These are phyloP conservation scores for Mucor lusitanicus DNA, from an alignment of 371 early-diverging fungal genomes.

Conservation along the genomic window DNA sequence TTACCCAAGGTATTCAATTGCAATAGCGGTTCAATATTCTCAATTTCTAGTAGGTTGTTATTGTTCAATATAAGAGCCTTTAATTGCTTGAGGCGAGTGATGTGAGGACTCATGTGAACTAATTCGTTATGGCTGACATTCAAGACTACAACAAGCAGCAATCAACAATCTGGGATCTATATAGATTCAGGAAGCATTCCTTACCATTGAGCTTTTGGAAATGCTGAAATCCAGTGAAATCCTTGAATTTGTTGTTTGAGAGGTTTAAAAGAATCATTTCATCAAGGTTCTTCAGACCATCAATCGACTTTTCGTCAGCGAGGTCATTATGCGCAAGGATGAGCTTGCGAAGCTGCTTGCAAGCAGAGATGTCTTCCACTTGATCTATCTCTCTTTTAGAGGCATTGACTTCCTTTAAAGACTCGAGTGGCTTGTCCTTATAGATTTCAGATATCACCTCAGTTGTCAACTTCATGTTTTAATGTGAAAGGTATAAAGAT, in stretches of 20 bases:
- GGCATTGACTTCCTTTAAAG: constrained; percentile 53
- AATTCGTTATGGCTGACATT: constrained; percentile 78
- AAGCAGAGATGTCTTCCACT: constrained; percentile 71
- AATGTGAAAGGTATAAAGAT: not conserved
- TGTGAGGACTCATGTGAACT: constrained; percentile 60
- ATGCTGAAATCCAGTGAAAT: constrained; percentile 60
- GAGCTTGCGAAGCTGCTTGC: constrained; percentile 68
- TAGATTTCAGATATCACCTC: constrained; percentile 37
- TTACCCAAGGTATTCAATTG: constrained; percentile 76
- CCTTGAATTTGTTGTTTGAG: constrained; percentile 63
- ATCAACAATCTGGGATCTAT: not conserved
- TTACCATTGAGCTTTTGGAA: constrained; percentile 66
- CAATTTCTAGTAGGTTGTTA: constrained; percentile 69
- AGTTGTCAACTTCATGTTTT: constrained; percentile 60
- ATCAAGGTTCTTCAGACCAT: constrained; percentile 55
- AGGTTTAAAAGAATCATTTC: constrained; percentile 71
- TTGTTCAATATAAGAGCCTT: constrained; percentile 86
- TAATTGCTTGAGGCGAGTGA: constrained; percentile 60
- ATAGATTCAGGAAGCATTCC: not conserved
- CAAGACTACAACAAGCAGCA: constrained; percentile 50
- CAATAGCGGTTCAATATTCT: constrained; percentile 58
- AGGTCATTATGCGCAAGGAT: constrained; percentile 71
- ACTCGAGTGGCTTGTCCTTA: constrained; percentile 34
- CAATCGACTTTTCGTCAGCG: constrained; percentile 48
- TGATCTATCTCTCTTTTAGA: constrained; percentile 60